Evolutionary conservation across 768 basidiomycete species (phyloP).

Genomic region (Hericium coralloides): DNA sequence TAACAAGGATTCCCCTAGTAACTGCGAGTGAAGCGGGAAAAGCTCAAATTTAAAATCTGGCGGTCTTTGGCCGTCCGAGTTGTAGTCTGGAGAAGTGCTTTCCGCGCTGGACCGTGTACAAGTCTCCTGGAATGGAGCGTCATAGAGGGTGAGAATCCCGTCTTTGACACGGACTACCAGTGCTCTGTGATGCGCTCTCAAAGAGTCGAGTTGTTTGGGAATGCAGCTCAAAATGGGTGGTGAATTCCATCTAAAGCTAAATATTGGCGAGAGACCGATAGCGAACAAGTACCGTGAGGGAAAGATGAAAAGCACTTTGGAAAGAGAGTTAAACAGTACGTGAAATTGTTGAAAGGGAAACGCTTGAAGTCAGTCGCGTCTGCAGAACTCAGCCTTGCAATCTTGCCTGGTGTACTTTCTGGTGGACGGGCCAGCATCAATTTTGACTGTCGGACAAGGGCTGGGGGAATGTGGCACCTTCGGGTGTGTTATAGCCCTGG

Average conservation of each 20-base stretch:
- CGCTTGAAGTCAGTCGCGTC: conserved; percentile 64
- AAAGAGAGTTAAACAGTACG: conserved; percentile 76
- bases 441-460: conserved; percentile 53
- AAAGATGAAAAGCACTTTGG: conserved; percentile 78
- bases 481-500: conserved; percentile 58
- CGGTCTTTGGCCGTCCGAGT: conserved; percentile 12
- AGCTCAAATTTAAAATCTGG: conserved; percentile 6
- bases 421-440: conserved; percentile 57
- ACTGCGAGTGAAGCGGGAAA: conserved; percentile 80
- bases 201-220: conserved; percentile 82
- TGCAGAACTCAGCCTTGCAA: conserved; percentile 43
- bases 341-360: conserved; percentile 79
- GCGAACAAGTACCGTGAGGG: conserved; percentile 79
- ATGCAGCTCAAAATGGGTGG: conserved; percentile 79
- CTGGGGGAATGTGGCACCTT: conserved; percentile 53
- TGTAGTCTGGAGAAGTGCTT: conserved; percentile 50
- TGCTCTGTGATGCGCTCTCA: conserved; percentile 60
- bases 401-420: conserved; percentile 44
- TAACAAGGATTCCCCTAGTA: conserved; percentile 86
- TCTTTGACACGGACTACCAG: conserved; percentile 51
- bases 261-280: conserved; percentile 78
- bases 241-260: conserved; percentile 83
- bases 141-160: conserved; percentile 73
- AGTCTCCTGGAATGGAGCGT: conserved; percentile 75
- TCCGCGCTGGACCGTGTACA: conserved; percentile 64